Base-by-base conservation (phyloP, 768 basidiomycete genomes). In the Clathrus columnatus region DNA sequence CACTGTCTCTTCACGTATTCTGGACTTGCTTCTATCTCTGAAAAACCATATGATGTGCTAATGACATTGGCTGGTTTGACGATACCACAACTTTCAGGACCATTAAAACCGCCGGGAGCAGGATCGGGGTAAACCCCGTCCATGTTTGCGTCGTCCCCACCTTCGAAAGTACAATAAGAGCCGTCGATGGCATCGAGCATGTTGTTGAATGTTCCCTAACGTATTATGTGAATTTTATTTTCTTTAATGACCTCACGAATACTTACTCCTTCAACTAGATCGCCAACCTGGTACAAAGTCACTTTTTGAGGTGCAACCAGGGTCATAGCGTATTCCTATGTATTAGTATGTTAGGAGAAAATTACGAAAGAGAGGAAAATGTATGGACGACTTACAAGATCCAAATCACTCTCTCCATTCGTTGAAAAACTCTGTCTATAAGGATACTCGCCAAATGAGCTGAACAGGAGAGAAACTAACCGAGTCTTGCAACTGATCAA, bases 331-430 rank as follows among this genome's bases (percentile, higher is more conserved):
- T 68, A 70, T 54, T 71, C 50, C 18, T 26, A 36, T 36, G 7
- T 3, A 36, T 5, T 36, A 36, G 14, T 2, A 3, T 36, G 36
- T 3, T 36, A 4, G n/a, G 10, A 28, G 23, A 23, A 29, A 21
- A 50, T 24, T 16, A 28, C 4, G 23, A 23, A 30, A 51, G n/a
- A 21, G 2, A 4, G n/a, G 1, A 26, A 7, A n/a, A 18, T 29
- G 29, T 10, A 20, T 16, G 2, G 8, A 26, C 45, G 24, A 36
- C 36, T 4, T 36, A 36, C 36, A 21, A 87, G 78, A 64, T 88
- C 87, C 4, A 88, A 76, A 62, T 83, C 74, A 23, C 84, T 82
- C 72, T 87, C 87, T n/a, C 74, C 80, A 49, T 84, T 81, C 41
- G 42, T 73, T 65, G 36, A 68, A 61, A 20, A 75, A 64, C 17